phyloP scores from a whole-genome alignment of 176 grass and related monocot species.

The Aegilops bicornis region DNA sequence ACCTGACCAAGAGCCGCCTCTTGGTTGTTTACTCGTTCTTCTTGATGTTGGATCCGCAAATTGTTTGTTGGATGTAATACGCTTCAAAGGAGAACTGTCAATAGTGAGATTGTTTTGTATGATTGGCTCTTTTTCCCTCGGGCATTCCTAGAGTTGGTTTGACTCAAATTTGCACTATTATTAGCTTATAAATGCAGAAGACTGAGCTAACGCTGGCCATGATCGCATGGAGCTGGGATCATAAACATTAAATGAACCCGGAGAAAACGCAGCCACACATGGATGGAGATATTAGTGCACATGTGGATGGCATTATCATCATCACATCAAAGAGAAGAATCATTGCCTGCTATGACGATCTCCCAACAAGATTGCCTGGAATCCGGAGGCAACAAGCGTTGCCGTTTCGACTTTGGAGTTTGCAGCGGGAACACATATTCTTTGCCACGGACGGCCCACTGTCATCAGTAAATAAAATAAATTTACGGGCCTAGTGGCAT shows the following conservation, averaged over 20 bases:
- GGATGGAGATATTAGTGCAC: neutral
- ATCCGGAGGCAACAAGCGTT: neutral
- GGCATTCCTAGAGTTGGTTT: neutral
- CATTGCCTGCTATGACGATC: neutral
- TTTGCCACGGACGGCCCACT: neutral
- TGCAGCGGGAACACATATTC: neutral
- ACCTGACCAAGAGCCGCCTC: neutral
- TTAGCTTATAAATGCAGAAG: neutral
- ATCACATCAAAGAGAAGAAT: neutral
- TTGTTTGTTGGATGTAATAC: neutral
- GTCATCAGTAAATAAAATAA: neutral
- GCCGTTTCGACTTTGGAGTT: neutral
- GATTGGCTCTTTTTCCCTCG: neutral
- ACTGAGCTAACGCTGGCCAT: neutral
- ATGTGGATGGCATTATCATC: neutral
- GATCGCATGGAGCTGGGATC: neutral
- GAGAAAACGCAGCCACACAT: slow-evolving; percentile 15
- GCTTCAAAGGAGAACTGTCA: neutral
- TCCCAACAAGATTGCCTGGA: neutral
- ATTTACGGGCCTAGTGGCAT: neutral
- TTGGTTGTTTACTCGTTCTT: neutral
- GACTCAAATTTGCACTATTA: neutral
- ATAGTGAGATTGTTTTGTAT: neutral
- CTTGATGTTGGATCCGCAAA: neutral
- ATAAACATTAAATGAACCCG: neutral